These are phyloP conservation scores for Trypanosoma scelopori DNA, from an alignment of 208 protist genomes.

Conservation along the genomic window DNA sequence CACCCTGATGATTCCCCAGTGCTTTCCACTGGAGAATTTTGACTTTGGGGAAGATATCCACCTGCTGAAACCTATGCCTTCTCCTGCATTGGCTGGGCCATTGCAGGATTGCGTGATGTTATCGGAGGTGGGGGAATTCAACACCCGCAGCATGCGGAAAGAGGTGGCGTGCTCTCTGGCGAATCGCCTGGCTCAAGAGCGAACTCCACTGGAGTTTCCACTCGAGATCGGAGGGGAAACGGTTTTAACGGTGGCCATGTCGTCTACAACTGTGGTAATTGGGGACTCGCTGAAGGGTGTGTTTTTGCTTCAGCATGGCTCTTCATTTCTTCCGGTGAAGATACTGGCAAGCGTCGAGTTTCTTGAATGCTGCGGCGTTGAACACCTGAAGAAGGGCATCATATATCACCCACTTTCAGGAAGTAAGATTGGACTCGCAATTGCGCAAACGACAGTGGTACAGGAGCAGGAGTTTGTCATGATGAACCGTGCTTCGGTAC, in stretches of 20 bases:
- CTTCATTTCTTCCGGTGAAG: conserved; percentile 19
- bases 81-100: conserved; percentile 32
- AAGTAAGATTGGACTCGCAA: conserved; percentile 15
- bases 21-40: conserved; percentile 37
- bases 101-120: conserved; percentile 29
- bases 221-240: conserved; percentile 29
- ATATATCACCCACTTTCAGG: conserved; percentile 16
- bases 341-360: conserved; percentile 28
- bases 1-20: conserved; percentile 20
- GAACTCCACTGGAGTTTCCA: conserved; percentile 32
- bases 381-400: conserved; percentile 13
- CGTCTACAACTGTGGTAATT: conserved; percentile 37
- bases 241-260: conserved; percentile 30
- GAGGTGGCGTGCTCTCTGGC: conserved; percentile 20
- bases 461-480: conserved; percentile 27
- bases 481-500: conserved; percentile 19
- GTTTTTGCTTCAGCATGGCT: conserved; percentile 17
- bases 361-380: conserved; percentile 31
- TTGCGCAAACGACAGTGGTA: conserved; percentile 25
- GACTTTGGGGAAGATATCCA: conserved; percentile 34
- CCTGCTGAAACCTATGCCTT: conserved; percentile 32
- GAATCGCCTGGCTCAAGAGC: conserved; percentile 22
- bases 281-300: conserved; percentile 41
- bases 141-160: conserved; percentile 17
- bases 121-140: conserved; percentile 32